Evolutionary conservation across 2,329 filamentous ascomycete species (phyloP).

Genomic region (Trichoderma harzianum): DNA sequence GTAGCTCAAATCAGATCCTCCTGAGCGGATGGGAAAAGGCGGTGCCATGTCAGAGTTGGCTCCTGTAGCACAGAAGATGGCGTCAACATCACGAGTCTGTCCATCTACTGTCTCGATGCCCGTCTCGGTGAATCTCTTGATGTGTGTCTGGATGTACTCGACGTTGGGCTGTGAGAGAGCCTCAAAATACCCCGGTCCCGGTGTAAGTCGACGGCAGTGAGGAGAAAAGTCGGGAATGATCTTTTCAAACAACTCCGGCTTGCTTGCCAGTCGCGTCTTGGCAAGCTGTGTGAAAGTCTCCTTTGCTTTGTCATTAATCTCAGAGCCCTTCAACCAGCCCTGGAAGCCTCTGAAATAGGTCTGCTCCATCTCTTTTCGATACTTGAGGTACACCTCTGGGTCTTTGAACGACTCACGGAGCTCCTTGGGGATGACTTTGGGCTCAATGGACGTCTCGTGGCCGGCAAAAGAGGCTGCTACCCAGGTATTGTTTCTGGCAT

Average conservation of each 20-base stretch:
- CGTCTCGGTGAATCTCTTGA: constrained; percentile 54
- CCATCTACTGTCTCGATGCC: constrained; percentile 62
- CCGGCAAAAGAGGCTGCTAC: constrained; percentile 61
- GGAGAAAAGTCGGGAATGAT: constrained; percentile 62
- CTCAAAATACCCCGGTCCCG: constrained; percentile 65
- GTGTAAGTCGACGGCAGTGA: constrained; percentile 62
- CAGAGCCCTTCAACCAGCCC: constrained; percentile 51
- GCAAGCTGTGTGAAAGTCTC: constrained; percentile 48
- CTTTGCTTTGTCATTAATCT: constrained; percentile 46
- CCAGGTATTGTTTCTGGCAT: constrained; percentile 64
- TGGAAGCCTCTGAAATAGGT: constrained; percentile 61
- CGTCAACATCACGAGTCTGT: constrained; percentile 54
- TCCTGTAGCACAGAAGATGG: constrained; percentile 66
- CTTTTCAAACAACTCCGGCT: constrained; percentile 53
- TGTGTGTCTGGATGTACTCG: constrained; percentile 55
- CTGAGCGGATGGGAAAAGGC: constrained; percentile 57
- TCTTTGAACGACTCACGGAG: constrained; percentile 58
- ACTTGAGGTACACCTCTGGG: constrained; percentile 57
- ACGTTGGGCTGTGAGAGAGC: constrained; percentile 60
- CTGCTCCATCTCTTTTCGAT: constrained; percentile 54
- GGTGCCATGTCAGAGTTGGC: constrained; percentile 59
- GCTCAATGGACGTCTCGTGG: constrained; percentile 51
- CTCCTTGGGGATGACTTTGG: constrained; percentile 53
- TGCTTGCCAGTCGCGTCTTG: constrained; percentile 48
- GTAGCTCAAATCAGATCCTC: constrained; percentile 50